Percentiles rank a stretch among this genome's conserved stretches.
These are phyloP conservation scores for Phalaenopsis equestris DNA, from an alignment of 106 monocot species.

Conservation along the genomic window DNA sequence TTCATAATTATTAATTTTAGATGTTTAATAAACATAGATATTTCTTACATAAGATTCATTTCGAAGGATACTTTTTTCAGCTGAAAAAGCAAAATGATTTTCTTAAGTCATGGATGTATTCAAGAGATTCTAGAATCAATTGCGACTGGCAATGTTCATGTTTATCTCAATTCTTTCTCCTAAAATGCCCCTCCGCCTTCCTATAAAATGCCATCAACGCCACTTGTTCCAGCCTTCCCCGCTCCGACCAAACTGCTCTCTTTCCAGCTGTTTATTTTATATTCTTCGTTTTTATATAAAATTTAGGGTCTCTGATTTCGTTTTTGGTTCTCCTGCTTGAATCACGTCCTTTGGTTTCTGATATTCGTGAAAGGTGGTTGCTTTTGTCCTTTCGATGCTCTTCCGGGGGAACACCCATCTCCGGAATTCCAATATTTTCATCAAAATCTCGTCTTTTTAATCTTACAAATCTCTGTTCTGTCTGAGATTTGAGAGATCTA, in stretches of 20 bases:
- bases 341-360: background rate
- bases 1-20: no score
- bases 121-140: no score
- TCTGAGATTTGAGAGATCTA: background rate
- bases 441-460: background rate
- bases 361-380: background rate
- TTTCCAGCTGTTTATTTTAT: background rate
- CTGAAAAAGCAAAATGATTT: no score
- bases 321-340: background rate
- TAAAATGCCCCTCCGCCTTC: background rate
- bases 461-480: background rate
- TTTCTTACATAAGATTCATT: no score
- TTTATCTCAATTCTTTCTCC: no score
- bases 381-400: background rate
- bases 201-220: background rate
- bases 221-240: background rate
- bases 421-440: background rate
- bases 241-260: background rate
- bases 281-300: background rate
- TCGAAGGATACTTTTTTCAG: no score
- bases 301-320: background rate
- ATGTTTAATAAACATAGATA: no score
- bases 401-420: background rate
- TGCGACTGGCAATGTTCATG: no score
- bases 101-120: no score